These are phyloP conservation scores for Vigna reflexopilosa DNA, from an alignment of 306 rosid genomes.

Conservation along the genomic window DNA sequence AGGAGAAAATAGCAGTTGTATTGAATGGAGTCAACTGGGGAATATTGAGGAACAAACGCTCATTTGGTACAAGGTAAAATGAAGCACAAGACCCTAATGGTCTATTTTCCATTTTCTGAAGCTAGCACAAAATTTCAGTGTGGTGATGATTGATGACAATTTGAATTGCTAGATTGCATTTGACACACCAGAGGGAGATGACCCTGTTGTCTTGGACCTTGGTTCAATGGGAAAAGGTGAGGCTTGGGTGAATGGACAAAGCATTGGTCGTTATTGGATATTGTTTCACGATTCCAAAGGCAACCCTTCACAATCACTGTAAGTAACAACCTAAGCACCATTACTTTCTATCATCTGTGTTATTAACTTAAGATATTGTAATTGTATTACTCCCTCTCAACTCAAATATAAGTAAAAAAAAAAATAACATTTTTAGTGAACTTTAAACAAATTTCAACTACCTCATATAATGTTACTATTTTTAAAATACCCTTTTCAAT, in stretches of 20 bases:
- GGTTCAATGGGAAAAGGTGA: slow-evolving; percentile 81
- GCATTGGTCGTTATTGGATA: slow-evolving; percentile 86
- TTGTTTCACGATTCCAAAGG: slow-evolving; percentile 59
- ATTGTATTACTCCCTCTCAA: no score
- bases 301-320: slow-evolving; percentile 69
- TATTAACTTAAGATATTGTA: not conserved
- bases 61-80: slow-evolving; percentile 74
- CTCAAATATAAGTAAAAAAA: no score
- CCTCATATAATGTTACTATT: no score
- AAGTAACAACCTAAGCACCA: slow-evolving; percentile 30
- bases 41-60: slow-evolving; percentile 47
- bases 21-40: slow-evolving; percentile 55
- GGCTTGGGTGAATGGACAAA: slow-evolving; percentile 69
- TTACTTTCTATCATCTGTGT: slow-evolving; percentile 3
- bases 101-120: not conserved
- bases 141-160: not conserved
- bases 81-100: not conserved
- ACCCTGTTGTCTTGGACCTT: slow-evolving; percentile 61
- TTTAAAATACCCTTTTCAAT: no score
- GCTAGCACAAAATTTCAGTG: slow-evolving; percentile 8
- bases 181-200: slow-evolving; percentile 62
- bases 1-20: slow-evolving; percentile 45
- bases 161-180: slow-evolving; percentile 55
- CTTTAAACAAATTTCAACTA: no score
- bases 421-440: no score